Evolutionary conservation across 1,284 basidiomycete genomes (phyloP).

Genomic region (Sparassis latifolia): DNA sequence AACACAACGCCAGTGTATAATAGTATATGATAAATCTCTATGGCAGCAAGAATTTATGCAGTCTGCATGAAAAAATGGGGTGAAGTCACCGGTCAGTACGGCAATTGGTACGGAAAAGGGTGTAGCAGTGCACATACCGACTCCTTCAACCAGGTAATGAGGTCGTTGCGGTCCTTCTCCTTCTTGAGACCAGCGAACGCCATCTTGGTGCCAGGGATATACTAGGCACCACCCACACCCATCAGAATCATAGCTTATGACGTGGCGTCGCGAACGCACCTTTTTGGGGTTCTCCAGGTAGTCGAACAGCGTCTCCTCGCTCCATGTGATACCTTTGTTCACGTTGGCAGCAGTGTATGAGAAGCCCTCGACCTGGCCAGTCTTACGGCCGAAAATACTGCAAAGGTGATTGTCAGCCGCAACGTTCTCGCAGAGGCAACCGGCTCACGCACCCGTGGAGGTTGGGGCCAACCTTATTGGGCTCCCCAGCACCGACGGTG

Average conservation of each 20-base stretch:
- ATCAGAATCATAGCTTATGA: conserved; percentile 3
- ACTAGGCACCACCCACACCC: conserved; percentile 34
- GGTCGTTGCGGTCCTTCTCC: conserved; percentile 91
- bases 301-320: conserved; percentile 84
- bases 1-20: conserved; percentile 9
- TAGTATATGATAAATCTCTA: conserved; percentile 4
- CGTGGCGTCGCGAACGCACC: conserved; percentile 36
- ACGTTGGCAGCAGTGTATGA: conserved; percentile 95
- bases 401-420: conserved; percentile 10
- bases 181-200: conserved; percentile 97
- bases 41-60: conserved; percentile 11
- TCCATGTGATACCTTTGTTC: conserved; percentile 90
- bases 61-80: conserved; percentile 6
- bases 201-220: conserved; percentile 97
- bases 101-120: neutral
- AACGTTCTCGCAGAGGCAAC: neutral
- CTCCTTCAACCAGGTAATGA: conserved; percentile 75
- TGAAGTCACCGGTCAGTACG: neutral
- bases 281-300: conserved; percentile 98
- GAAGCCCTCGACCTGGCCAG: conserved; percentile 84
- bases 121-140: conserved; percentile 36
- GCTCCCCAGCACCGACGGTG: conserved; percentile 79
- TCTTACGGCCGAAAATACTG: conserved; percentile 82
- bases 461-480: conserved; percentile 92
- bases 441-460: conserved; percentile 71